Base-by-base conservation (phyloP, 371 early-diverging fungal genomes). In the Lichtheimia ornata region DNA sequence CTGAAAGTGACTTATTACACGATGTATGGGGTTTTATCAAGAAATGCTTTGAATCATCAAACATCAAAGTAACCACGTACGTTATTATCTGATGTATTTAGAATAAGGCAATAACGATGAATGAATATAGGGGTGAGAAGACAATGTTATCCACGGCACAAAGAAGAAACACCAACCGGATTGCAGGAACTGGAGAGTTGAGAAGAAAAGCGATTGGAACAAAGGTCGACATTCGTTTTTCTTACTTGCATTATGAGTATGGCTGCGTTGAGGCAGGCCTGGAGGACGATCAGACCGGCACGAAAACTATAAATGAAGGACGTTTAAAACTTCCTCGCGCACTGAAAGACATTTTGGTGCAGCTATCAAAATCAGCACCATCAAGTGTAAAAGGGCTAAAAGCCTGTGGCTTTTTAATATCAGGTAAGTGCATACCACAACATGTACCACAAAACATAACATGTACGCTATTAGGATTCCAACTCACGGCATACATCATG, bases 181-280 rank as follows among this genome's bases (percentile, higher is more conserved):
- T 42, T 24, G 4, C 7, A 20, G 43, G 15, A 25, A n/a, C 3
- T 18, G 42, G 35, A 30, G 9, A 18, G 14, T 28, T 53, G 28
- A 6, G 5, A 5, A 25, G 30, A 27, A 53, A 54, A 47, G 28
- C 14, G 14, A 22, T 44, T 5, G 61, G 61, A 4, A 11, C 18
- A 4, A 61, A 47, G 30, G 54, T 53, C 1, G 61, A 61, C 17
- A 40, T 61, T 6, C 49, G 40, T 0, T 61, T 61, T 20, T 53
- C 61, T 1, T 4, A 24, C 5, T 3, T 17, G 6, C 3, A 17
- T 0, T 42, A 53, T 6, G 61, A 47, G 28, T 61, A 45, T 40
- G 55, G 61, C 4, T 61, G 55, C 24, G 13, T 12, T 6, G 60
- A 60, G 42, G 42, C 60, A 0, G 53, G 53, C 4, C 12, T 60